Base-by-base conservation (phyloP, 2,329 filamentous ascomycete genomes). In the Lasiodiplodia gonubiensis region DNA sequence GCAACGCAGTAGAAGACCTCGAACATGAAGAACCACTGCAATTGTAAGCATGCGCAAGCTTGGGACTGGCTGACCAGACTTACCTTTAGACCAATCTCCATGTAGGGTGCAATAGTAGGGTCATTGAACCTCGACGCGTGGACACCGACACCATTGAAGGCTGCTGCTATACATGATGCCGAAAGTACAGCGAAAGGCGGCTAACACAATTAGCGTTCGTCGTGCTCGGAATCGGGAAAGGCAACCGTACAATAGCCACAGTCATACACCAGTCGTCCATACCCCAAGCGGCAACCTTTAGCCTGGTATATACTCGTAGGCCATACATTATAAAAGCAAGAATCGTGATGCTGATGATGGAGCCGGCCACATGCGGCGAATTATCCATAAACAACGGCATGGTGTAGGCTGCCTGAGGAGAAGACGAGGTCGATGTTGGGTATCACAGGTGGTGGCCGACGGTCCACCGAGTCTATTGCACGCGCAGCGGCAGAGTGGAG, bases 1-100 rank as follows among this genome's bases (percentile, higher is more conserved):
- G 76, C 70, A 4, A 74, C 70, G 70, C 77, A 79, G 65, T 76
- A 79, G 65, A 78, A 77, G 59, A 78, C 69, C 61, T 79, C 74
- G 57, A 77, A 79, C 68, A 79, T 71, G 67, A 78, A 79, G 71
- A 78, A 79, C 70, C 73, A 78, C 76, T 78, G 48, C 8, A 1
- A 2, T 21, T n/a, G 54, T 72, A 42, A 27, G 7, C 23, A 23
- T 21, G 23, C 25, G 8, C 18, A 49, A 21, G 21, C 39, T 30
- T n/a, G 30, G 6, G 25, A 16, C n/a, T 5, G n/a, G n/a, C 4
- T 6, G 12, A 10, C 0, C 7, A 18, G 2, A 21, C 46, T 5
- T n/a, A 55, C 69, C 53, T 71, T 72, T 68, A 65, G 35, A 21
- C 70, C 70, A 68, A 73, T 71, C 68, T 46, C 72, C 64, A 66